Conservation (phyloP, 495 filamentous ascomycete species). For the Penicillium paxilli region DNA sequence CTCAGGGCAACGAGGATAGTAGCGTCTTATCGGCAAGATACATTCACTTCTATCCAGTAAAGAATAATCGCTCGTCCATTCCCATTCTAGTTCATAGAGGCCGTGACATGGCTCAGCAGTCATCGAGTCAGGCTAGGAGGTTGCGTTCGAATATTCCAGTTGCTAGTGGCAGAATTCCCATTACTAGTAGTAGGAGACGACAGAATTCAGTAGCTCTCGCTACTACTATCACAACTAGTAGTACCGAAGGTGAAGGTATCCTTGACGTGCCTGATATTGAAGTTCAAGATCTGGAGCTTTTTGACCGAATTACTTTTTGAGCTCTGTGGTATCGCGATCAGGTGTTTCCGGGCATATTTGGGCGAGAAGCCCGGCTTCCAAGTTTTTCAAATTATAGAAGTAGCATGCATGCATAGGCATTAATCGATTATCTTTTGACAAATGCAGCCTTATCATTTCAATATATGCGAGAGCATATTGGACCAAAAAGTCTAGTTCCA, state of each 20-base stretch:
- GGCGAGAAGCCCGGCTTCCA: neutral
- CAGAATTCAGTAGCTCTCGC: too few species aligned
- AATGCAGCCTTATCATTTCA: too few species aligned
- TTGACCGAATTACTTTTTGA: slow-evolving; percentile 22
- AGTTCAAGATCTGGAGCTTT: slow-evolving; percentile 17
- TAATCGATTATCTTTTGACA: too few species aligned
- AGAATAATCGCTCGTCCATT: neutral
- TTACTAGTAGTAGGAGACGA: too few species aligned
- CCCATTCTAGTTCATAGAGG: neutral
- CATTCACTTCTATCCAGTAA: neutral
- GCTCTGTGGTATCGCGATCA: neutral
- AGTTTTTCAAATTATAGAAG: slow-evolving; percentile 1
- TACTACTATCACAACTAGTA: too few species aligned
- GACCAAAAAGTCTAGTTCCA: too few species aligned
- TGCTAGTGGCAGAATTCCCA: neutral
- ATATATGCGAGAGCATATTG: too few species aligned
- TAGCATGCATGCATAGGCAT: too few species aligned
- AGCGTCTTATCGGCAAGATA: neutral
- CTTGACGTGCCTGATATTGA: slow-evolving; percentile 2
- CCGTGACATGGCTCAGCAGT: neutral
- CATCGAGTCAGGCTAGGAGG: neutral
- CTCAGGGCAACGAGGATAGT: neutral
- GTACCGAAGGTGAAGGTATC: neutral
- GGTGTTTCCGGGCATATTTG: neutral
- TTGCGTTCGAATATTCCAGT: neutral